phyloP scores from a whole-genome alignment of 2,329 filamentous ascomycete species.

The Sporothrix inflata region DNA sequence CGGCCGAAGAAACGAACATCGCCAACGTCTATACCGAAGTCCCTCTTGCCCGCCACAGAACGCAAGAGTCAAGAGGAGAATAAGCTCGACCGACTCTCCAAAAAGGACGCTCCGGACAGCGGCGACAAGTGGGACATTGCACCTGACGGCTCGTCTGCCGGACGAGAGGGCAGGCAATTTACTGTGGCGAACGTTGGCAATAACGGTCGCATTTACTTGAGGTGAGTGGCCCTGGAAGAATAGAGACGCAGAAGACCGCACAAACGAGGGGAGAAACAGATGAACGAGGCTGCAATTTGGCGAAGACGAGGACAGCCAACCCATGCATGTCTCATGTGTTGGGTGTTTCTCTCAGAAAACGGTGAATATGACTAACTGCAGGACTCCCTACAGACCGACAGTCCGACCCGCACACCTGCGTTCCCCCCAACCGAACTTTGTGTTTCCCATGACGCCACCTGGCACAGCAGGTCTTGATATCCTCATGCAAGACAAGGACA shows the following conservation, averaged over 20 bases:
- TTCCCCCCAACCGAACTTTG: constrained; percentile 63
- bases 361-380: constrained; percentile 17
- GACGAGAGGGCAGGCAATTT: constrained; percentile 71
- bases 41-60: constrained; percentile 53
- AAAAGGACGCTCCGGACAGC: constrained; percentile 59
- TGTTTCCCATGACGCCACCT: constrained; percentile 64
- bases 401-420: constrained; percentile 64
- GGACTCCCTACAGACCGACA: constrained; percentile 54
- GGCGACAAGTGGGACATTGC: constrained; percentile 59
- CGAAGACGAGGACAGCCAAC: not conserved
- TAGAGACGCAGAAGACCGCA: not conserved
- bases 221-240: constrained; percentile 54
- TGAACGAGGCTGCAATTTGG: constrained; percentile 15
- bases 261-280: not conserved
- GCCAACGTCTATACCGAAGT: constrained; percentile 39
- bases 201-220: constrained; percentile 80
- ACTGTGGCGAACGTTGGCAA: constrained; percentile 81
- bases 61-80: constrained; percentile 50
- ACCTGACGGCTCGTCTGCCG: constrained; percentile 63
- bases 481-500: constrained; percentile 42
- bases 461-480: constrained; percentile 60
- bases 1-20: constrained; percentile 39
- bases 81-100: constrained; percentile 43
- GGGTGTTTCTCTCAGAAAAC: not conserved
- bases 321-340: constrained; percentile 16